Conservation (phyloP, 805 yeast species). For the Wickerhamiella galacta region DNA sequence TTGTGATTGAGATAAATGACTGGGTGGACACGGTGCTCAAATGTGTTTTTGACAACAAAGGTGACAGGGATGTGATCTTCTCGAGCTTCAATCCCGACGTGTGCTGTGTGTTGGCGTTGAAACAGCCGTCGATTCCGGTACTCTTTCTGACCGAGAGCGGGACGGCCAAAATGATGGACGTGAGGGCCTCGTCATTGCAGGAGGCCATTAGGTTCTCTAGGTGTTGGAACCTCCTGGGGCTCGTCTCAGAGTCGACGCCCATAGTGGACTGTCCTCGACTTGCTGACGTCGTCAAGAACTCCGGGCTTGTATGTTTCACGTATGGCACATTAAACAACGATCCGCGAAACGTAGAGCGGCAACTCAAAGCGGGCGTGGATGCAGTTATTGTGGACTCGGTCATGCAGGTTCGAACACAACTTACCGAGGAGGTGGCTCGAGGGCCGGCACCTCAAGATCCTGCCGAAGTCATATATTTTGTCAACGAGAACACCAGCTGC, state of each 20-base stretch:
- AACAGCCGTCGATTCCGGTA: constrained; percentile 88
- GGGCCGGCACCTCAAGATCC: too few relatives aligned
- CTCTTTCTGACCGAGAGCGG: constrained; percentile 83
- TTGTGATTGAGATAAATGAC: constrained; percentile 65
- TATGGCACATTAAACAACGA: constrained; percentile 75
- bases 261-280: constrained; percentile 79
- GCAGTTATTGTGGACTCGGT: constrained; percentile 97
- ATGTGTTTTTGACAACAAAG: constrained; percentile 58
- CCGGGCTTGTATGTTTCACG: constrained; percentile 84
- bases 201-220: constrained; percentile 82
- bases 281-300: constrained; percentile 76
- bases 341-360: constrained; percentile 67
- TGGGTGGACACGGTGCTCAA: constrained; percentile 80
- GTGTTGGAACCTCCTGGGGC: constrained; percentile 80
- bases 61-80: constrained; percentile 73
- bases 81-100: constrained; percentile 92
- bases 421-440: constrained; percentile 24
- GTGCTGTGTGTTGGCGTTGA: constrained; percentile 67
- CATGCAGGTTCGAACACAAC: constrained; percentile 75
- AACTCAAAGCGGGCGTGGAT: constrained; percentile 89
- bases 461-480: too few relatives aligned
- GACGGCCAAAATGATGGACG: constrained; percentile 70
- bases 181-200: constrained; percentile 73
- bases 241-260: constrained; percentile 78
- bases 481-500: too few relatives aligned